Base-by-base conservation (phyloP, 2,329 filamentous ascomycete species). In the Pseudogymnoascus pannorum region DNA sequence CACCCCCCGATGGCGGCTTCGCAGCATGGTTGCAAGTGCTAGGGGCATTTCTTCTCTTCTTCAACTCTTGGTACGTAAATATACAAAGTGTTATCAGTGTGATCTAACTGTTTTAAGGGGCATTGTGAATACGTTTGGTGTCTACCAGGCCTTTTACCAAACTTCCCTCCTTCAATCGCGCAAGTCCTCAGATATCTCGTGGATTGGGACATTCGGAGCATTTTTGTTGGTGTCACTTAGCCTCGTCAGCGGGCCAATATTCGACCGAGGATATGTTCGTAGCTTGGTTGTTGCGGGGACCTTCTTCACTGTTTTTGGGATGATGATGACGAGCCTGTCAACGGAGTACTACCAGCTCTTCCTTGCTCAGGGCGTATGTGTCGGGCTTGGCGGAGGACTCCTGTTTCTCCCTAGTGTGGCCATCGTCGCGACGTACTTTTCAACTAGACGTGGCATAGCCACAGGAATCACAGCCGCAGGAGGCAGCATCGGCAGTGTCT, bases 121-220 rank as follows among this genome's bases (percentile, higher is more conserved):
- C 18, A 80, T 77, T 75, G 77, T 78, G 61, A 79, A 78, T 61
- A 78, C 76, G 73, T 72, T 72, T 60, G 83, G 82, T 7, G 74
- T 80, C n/a, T 86, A 86, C 65, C 82, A 86, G 67, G 77, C 79
- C 24, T 84, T 84, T 68, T 87, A 86, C 66, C 73, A 83, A 64
- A 75, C 70, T 5, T 72, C 77, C 7, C 75, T 79, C n/a, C 72
- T 86, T 2, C 69, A 66, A 7, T 58, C 74, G 2, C 81, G 82
- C 64, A 80, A 81, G 0, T 68, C 80, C 1, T 82, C 79, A 61
- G 80, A 79, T 0, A 75, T 87, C n/a, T 75, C 83, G 14, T 87
- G 83, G 84, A 86, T 86, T 51, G 77, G 81, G 0, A 82, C 81
- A 0, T 69, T 85, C 5, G 79, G 85, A 63, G 72, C 79, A n/a